Evolutionary conservation across 2,329 filamentous ascomycete genomes (phyloP).

Genomic region (Triangularia verruculosa): DNA sequence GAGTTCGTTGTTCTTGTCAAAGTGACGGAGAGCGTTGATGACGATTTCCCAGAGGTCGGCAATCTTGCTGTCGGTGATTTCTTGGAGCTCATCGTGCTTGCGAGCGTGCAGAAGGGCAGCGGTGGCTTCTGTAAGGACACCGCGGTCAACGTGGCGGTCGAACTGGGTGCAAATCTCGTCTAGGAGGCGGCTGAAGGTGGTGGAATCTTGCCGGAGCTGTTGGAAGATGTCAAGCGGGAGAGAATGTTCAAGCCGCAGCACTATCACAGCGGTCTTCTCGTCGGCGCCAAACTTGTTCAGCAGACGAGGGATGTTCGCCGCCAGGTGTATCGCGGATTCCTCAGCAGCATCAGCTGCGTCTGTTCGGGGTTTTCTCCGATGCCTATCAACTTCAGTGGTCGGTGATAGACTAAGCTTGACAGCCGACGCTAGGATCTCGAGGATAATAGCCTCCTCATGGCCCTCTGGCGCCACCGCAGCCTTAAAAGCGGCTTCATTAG

Average conservation of each 20-base stretch:
- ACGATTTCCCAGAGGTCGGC: slow-evolving; percentile 83
- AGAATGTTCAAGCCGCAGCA: slow-evolving; percentile 80
- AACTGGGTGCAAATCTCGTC: slow-evolving; percentile 95
- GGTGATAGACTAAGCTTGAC: slow-evolving; percentile 72
- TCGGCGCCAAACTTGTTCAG: slow-evolving; percentile 92
- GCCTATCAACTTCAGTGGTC: slow-evolving; percentile 61
- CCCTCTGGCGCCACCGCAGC: slow-evolving; percentile 69
- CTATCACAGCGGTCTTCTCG: slow-evolving; percentile 78
- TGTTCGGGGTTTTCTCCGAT: slow-evolving; percentile 55
- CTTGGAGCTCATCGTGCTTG: slow-evolving; percentile 82
- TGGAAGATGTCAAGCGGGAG: slow-evolving; percentile 86
- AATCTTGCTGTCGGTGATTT: slow-evolving; percentile 77
- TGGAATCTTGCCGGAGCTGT: slow-evolving; percentile 81
- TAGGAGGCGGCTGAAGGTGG: slow-evolving; percentile 74
- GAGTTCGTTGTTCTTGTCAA: slow-evolving; percentile 71
- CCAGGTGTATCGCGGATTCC: slow-evolving; percentile 73
- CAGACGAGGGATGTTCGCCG: slow-evolving; percentile 75
- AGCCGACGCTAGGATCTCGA: slow-evolving; percentile 81
- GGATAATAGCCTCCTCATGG: slow-evolving; percentile 76
- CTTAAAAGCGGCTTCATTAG: slow-evolving; percentile 61
- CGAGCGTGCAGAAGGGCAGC: slow-evolving; percentile 80
- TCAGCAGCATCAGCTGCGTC: slow-evolving; percentile 72
- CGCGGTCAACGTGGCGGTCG: slow-evolving; percentile 82
- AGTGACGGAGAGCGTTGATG: slow-evolving; percentile 67
- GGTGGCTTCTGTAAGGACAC: slow-evolving; percentile 80